A percentile compares a stretch with the other conserved stretches of the same genome.
These are phyloP conservation scores for Leishmania tarentolae DNA, from an alignment of 208 protist species.

Conservation along the genomic window DNA sequence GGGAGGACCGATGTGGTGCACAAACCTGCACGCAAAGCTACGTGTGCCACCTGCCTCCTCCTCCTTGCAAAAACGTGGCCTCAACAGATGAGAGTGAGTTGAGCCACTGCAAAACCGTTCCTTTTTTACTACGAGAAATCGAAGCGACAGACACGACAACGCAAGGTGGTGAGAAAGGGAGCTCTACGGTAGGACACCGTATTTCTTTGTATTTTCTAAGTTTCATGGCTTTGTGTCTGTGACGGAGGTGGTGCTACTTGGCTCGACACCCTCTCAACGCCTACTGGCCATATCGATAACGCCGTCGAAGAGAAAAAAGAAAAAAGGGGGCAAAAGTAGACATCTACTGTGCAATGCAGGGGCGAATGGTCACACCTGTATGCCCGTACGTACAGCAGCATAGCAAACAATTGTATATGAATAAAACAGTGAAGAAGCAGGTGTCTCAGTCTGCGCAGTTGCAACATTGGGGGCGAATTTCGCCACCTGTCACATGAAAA, in stretches of 20 bases:
- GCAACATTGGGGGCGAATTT: neutral
- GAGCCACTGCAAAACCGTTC: neutral
- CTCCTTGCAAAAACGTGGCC: neutral
- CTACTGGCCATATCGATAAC: neutral
- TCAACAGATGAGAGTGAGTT: neutral
- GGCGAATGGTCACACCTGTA: neutral
- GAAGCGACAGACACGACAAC: neutral
- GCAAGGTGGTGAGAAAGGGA: neutral
- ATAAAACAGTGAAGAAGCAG: neutral
- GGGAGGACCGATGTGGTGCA: neutral
- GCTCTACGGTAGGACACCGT: neutral
- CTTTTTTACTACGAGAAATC: neutral
- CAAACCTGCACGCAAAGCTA: too few species aligned
- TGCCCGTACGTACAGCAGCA: neutral
- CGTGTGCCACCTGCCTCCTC: neutral
- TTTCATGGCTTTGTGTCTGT: too few species aligned
- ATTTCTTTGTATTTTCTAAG: neutral
- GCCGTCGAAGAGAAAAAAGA: neutral
- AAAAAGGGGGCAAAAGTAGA: too few species aligned
- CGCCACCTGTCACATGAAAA: constrained; percentile 62
- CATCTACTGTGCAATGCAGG: neutral
- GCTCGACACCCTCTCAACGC: neutral
- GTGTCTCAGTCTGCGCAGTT: neutral
- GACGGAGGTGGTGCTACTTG: neutral
- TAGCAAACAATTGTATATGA: neutral